Conservation (phyloP, 371 early-diverging fungal species). For the Mucor irregularis region DNA sequence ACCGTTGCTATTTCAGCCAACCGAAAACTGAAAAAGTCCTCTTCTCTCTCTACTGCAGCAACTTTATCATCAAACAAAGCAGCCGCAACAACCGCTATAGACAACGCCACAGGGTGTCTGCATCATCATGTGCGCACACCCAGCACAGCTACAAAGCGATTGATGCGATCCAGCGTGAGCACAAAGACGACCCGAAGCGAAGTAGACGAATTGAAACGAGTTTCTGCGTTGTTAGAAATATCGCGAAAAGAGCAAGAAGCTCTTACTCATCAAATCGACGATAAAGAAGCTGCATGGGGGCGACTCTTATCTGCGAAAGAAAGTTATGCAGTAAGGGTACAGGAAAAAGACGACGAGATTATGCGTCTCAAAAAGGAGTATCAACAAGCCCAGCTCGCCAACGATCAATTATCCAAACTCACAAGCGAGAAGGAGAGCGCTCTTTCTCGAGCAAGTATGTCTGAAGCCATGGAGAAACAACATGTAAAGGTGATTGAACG, state of each 20-base stretch:
- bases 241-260: conserved; percentile 26
- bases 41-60: not conserved
- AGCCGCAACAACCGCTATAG: not conserved
- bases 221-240: conserved; percentile 21
- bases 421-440: conserved; percentile 8
- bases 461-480: conserved; percentile 23
- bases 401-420: conserved; percentile 5
- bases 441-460: conserved; percentile 1
- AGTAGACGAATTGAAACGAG: conserved; percentile 15
- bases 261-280: conserved; percentile 29
- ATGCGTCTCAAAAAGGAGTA: conserved; percentile 18
- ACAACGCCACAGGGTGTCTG: not conserved
- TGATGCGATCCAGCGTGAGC: not conserved
- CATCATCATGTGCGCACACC: not conserved
- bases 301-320: conserved; percentile 39
- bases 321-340: conserved; percentile 38
- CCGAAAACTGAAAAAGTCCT: conserved; percentile 1
- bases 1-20: not conserved
- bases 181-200: conserved; percentile 1
- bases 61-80: not conserved
- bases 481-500: conserved; percentile 30
- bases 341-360: conserved; percentile 35
- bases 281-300: conserved; percentile 42
- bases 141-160: not conserved
- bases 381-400: conserved; percentile 3